These are phyloP conservation scores for Puccinia hordei DNA, from an alignment of 1,284 basidiomycete genomes.

Conservation along the genomic window DNA sequence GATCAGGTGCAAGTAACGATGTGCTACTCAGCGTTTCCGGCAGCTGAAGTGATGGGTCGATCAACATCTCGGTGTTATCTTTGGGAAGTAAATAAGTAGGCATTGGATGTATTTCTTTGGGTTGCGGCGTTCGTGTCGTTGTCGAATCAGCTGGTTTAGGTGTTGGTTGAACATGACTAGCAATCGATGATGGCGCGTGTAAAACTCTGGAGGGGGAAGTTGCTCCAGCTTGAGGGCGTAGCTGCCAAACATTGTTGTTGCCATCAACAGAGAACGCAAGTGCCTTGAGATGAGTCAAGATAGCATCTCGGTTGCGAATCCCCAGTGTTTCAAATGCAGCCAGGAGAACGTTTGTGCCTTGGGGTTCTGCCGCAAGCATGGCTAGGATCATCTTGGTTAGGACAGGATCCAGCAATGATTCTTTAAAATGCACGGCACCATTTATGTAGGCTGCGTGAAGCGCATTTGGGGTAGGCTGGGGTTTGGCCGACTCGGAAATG, in stretches of 20 bases:
- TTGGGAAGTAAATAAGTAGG: background rate
- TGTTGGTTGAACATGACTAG: background rate
- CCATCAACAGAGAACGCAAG: background rate
- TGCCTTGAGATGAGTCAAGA: slow-evolving; percentile 24
- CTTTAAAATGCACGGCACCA: background rate
- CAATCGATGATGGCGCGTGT: background rate
- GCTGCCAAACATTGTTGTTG: slow-evolving; percentile 11
- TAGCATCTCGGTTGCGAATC: slow-evolving; percentile 13
- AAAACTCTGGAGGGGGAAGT: background rate
- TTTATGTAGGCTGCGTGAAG: background rate
- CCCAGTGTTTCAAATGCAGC: slow-evolving; percentile 8
- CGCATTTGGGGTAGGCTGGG: background rate
- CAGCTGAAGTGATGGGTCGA: background rate
- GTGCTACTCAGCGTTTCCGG: background rate
- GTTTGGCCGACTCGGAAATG: background rate
- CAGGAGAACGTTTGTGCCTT: background rate
- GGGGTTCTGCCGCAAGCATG: slow-evolving; percentile 30
- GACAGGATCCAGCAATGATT: slow-evolving; percentile 11
- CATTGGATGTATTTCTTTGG: background rate
- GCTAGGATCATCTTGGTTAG: slow-evolving; percentile 21
- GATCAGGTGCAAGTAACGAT: background rate
- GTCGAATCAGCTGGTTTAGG: slow-evolving; percentile 1
- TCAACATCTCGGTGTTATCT: background rate
- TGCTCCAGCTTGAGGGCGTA: background rate
- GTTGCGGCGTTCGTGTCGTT: background rate